phyloP scores from a whole-genome alignment of 345 rosid species.

The Excoecaria cochinchinensis region DNA sequence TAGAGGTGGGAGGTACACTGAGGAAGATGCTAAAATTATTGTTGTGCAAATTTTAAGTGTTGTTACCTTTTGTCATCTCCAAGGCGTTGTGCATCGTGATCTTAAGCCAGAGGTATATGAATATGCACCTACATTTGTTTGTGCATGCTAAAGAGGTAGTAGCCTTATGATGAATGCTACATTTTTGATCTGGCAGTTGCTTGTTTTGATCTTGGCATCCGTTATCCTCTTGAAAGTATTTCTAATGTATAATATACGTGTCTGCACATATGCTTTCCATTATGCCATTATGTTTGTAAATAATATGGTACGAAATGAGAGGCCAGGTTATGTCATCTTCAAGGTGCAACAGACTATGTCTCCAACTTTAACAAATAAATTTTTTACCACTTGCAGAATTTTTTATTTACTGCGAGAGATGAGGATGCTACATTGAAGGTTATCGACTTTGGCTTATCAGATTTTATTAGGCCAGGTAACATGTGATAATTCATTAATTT shows the following conservation, averaged over 20 bases:
- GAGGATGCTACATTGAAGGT: conserved; percentile 81
- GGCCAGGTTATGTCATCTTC: neutral
- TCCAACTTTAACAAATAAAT: neutral
- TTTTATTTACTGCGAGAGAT: conserved; percentile 73
- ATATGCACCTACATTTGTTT: neutral
- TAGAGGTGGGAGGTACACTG: conserved; percentile 92
- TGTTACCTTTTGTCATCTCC: conserved; percentile 90
- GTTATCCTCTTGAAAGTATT: too few species aligned
- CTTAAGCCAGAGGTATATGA: conserved; percentile 80
- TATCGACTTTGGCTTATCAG: conserved; percentile 81
- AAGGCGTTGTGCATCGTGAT: conserved; percentile 97
- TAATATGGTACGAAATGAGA: neutral
- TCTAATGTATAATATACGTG: neutral
- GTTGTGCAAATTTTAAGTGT: conserved; percentile 72
- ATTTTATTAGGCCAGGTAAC: conserved; percentile 73
- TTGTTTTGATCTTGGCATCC: too few species aligned
- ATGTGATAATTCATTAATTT: conserved; percentile 10
- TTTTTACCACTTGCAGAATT: conserved; percentile 52
- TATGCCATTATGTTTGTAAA: neutral
- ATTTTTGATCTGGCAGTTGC: too few species aligned
- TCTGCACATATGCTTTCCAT: neutral
- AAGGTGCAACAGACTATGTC: neutral
- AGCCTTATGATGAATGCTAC: too few species aligned
- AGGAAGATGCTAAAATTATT: conserved; percentile 73
- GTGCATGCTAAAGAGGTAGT: too few species aligned